Conservation (phyloP, 192 early-diverging fungal species). For the Rhizophagus prolifer region DNA sequence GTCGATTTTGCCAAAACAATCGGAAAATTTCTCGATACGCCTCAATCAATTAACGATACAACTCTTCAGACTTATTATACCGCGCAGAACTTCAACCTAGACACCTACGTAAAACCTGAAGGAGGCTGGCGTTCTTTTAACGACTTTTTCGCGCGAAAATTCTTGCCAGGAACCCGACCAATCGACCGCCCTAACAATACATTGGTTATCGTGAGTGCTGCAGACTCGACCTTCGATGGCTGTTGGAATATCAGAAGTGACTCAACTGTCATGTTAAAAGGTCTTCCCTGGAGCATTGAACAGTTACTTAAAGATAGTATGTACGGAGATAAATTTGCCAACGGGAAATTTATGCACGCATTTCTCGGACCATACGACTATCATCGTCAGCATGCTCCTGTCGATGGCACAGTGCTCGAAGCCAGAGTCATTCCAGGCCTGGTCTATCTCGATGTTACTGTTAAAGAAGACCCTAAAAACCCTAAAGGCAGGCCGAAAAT, state of each 20-base stretch:
- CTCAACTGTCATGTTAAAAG: conserved; percentile 6
- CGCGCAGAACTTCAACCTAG: background rate
- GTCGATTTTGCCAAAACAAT: background rate
- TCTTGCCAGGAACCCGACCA: conserved; percentile 15
- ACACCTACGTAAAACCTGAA: background rate
- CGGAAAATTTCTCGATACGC: conserved; percentile 21
- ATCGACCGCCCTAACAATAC: conserved; percentile 4
- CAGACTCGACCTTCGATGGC: conserved; percentile 6
- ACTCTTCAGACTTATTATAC: conserved; percentile 13
- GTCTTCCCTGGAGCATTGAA: conserved; percentile 8
- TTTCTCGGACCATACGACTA: conserved; percentile 18
- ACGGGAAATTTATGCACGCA: conserved; percentile 24
- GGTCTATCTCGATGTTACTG: conserved; percentile 5
- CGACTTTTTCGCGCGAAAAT: conserved; percentile 16
- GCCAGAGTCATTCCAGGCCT: conserved; percentile 9
- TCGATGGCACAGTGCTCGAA: conserved; percentile 17
- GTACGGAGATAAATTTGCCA: background rate
- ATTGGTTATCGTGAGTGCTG: conserved; percentile 13
- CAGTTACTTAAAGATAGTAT: conserved; percentile 16
- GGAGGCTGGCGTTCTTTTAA: conserved; percentile 16
- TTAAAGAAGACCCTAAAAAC: background rate
- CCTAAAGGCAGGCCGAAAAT: background rate
- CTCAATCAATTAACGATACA: conserved; percentile 17
- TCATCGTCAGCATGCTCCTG: conserved; percentile 18
- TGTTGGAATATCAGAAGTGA: background rate